Evolutionary conservation across 257 asterid genomes (phyloP).

Genomic region (Solanum etuberosum): DNA sequence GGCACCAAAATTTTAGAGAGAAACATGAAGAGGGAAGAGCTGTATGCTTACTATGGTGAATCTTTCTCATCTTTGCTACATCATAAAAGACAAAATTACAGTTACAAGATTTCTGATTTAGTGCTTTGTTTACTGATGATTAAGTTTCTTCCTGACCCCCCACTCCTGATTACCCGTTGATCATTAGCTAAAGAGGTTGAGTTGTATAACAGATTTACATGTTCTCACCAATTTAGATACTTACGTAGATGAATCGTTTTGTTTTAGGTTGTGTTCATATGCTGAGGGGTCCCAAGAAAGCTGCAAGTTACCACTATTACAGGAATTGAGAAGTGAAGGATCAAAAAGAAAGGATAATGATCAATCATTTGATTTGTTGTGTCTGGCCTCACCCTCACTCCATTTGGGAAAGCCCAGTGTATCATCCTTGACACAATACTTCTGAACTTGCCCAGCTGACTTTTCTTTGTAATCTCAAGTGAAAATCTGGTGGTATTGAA

Average conservation of each 20-base stretch:
- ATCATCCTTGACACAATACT: neutral
- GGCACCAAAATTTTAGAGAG: neutral
- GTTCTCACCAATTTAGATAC: neutral
- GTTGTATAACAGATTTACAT: neutral
- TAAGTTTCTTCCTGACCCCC: neutral
- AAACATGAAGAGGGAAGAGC: neutral
- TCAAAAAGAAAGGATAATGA: neutral
- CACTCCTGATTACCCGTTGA: neutral
- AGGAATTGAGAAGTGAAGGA: neutral
- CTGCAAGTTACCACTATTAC: neutral
- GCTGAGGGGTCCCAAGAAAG: neutral
- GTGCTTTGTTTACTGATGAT: neutral
- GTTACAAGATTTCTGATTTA: neutral
- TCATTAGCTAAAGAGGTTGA: neutral
- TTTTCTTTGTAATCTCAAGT: neutral
- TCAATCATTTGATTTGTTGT: neutral
- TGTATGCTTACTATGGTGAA: neutral
- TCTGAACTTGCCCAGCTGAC: neutral
- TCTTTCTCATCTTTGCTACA: neutral
- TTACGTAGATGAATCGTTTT: neutral
- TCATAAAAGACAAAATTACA: neutral
- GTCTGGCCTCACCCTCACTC: neutral
- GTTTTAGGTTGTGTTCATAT: neutral
- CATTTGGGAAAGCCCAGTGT: neutral
- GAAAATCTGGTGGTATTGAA: neutral